A percentile compares a stretch with the other conserved stretches of the same genome.
Evolutionary conservation across 495 filamentous ascomycete genomes (phyloP).

Genomic region (Neurospora sublineolata): DNA sequence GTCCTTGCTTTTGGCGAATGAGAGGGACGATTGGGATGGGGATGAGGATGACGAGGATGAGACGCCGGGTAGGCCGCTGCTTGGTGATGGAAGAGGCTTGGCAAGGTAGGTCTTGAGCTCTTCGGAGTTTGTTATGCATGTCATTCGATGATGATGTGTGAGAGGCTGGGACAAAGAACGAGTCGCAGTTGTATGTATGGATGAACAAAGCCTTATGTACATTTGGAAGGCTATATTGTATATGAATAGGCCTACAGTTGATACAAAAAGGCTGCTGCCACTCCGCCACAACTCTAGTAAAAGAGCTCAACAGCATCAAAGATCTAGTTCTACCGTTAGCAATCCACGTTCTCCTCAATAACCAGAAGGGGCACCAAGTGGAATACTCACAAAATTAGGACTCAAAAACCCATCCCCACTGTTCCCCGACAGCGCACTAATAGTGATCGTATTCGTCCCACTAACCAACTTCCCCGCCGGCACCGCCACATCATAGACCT

Average conservation of each 20-base stretch:
- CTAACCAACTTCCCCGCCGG: constrained; percentile 43
- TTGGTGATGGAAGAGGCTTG: not conserved
- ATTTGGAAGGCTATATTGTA: not conserved
- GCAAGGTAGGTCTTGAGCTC: not conserved
- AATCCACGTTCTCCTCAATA: not conserved
- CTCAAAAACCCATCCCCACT: constrained; percentile 41
- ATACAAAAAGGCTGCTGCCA: not conserved
- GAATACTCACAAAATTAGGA: constrained; percentile 49
- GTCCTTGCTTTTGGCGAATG: not conserved
- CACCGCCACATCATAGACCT: constrained; percentile 48
- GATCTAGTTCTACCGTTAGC: constrained; percentile 26
- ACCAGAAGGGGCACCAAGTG: too few relatives aligned
- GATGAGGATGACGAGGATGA: not conserved
- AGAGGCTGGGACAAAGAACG: not conserved
- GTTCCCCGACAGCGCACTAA: constrained; percentile 48
- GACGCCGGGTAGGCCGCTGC: not conserved
- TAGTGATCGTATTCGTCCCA: constrained; percentile 52
- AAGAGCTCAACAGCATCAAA: constrained; percentile 48
- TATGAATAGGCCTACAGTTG: not conserved
- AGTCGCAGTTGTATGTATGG: not conserved
- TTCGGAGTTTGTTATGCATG: not conserved
- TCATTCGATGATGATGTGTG: not conserved
- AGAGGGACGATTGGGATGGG: not conserved
- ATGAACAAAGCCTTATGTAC: not conserved
- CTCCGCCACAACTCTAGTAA: not conserved